These are phyloP conservation scores for Rhamnella rubrinervis DNA, from an alignment of 331 rosid species.

Conservation along the genomic window DNA sequence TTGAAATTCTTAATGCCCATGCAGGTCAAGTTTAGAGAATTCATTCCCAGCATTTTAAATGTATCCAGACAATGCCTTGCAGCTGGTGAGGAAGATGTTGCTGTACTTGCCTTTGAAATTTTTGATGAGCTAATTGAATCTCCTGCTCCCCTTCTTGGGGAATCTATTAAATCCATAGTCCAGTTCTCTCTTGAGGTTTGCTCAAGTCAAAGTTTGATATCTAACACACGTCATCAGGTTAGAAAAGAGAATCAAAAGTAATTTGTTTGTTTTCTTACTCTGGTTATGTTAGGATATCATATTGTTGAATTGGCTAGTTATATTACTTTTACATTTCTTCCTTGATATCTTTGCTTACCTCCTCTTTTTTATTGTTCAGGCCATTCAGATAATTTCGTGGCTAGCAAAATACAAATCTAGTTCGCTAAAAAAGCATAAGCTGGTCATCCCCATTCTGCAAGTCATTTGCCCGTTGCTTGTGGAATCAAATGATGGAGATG, in stretches of 20 bases:
- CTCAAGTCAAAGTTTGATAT: conserved; percentile 86
- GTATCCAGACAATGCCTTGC: conserved; percentile 96
- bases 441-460: conserved; percentile 81
- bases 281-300: background rate
- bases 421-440: conserved; percentile 84
- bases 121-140: conserved; percentile 98
- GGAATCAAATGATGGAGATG: conserved; percentile 72
- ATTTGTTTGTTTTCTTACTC: background rate
- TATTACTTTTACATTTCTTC: conserved; percentile 18
- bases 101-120: conserved; percentile 92
- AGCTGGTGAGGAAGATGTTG: conserved; percentile 95
- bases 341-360: conserved; percentile 12
- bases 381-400: conserved; percentile 93
- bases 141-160: conserved; percentile 99
- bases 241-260: conserved; percentile 28
- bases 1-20: conserved; percentile 6
- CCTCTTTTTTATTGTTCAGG: conserved; percentile 54
- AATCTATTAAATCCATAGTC: conserved; percentile 91
- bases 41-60: conserved; percentile 95
- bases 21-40: conserved; percentile 91
- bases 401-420: conserved; percentile 87
- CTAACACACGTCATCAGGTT: conserved; percentile 99
- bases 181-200: conserved; percentile 99
- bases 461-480: conserved; percentile 93
- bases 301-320: conserved; percentile 7